phyloP scores from a whole-genome alignment of 441 rosid genomes.

The Capsella rubella region DNA sequence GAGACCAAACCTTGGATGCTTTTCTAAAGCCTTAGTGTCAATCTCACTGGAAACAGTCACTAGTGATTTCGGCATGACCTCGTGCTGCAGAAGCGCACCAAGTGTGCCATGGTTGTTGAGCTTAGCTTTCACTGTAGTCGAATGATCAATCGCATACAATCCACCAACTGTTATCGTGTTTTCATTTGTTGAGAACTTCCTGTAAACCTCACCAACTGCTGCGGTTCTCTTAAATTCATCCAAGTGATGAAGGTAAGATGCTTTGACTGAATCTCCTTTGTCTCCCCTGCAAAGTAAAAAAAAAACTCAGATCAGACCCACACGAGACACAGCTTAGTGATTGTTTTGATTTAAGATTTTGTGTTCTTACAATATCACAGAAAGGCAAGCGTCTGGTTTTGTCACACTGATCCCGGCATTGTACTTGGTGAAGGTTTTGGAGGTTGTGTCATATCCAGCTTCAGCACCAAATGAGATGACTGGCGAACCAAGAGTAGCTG shows the following conservation, averaged over 20 bases:
- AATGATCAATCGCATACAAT: slow-evolving; percentile 58
- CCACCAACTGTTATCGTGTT: slow-evolving; percentile 74
- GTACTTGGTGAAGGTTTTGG: slow-evolving; percentile 78
- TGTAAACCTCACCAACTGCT: slow-evolving; percentile 62
- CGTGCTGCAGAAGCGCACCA: slow-evolving; percentile 68
- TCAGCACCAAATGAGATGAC: slow-evolving; percentile 89
- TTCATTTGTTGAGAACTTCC: slow-evolving; percentile 71
- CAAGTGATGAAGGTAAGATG: slow-evolving; percentile 63
- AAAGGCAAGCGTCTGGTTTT: slow-evolving; percentile 78
- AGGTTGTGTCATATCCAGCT: slow-evolving; percentile 80
- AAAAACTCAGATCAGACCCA: slow-evolving; percentile 21
- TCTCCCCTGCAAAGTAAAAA: slow-evolving; percentile 55
- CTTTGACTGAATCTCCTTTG: slow-evolving; percentile 70
- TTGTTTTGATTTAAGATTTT: slow-evolving; percentile 4
- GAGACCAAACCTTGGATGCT: slow-evolving; percentile 68
- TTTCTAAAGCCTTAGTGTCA: slow-evolving; percentile 67
- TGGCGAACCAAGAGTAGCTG: slow-evolving; percentile 88
- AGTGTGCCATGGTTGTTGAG: slow-evolving; percentile 69
- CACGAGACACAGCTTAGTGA: slow-evolving; percentile 4
- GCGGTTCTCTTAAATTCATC: slow-evolving; percentile 63
- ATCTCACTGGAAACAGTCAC: slow-evolving; percentile 70
- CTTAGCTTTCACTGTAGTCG: slow-evolving; percentile 69
- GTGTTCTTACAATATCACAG: slow-evolving; percentile 73
- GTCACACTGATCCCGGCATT: slow-evolving; percentile 82
- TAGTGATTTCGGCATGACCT: slow-evolving; percentile 63